phyloP scores from a whole-genome alignment of 306 rosid species.

The Hylodesmum podocarpum region DNA sequence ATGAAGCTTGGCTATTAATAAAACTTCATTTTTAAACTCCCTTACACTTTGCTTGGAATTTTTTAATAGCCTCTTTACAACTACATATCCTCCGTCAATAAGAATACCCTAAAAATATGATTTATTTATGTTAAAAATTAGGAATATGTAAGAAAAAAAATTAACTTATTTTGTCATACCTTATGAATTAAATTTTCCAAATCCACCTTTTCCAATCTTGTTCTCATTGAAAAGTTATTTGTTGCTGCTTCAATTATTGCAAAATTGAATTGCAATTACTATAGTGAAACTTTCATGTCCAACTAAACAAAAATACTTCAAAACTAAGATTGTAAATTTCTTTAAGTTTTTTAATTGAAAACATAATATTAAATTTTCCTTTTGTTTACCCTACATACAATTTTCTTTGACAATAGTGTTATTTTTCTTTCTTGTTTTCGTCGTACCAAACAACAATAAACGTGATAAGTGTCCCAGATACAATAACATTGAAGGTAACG shows the following conservation, averaged over 20 bases:
- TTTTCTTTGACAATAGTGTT: conserved; percentile 3
- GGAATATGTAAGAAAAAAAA: not conserved
- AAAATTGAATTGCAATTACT: not conserved
- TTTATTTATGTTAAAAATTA: not conserved
- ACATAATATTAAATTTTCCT: not conserved
- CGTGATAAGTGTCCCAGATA: not conserved
- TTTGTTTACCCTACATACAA: not conserved
- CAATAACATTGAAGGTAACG: not conserved
- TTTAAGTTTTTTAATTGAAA: not conserved
- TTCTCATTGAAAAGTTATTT: not conserved
- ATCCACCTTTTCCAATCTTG: conserved; percentile 1
- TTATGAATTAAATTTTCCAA: not conserved
- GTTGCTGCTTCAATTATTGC: not conserved
- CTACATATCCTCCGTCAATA: not conserved
- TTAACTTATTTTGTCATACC: not conserved
- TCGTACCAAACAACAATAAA: not conserved
- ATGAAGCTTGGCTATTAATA: conserved; percentile 5
- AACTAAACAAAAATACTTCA: not conserved
- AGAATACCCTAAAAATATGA: not conserved
- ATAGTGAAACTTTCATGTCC: not conserved
- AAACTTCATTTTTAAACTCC: not conserved
- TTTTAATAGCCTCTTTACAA: not conserved
- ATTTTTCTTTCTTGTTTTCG: not conserved
- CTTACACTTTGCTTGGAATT: not conserved
- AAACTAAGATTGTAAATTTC: not conserved